phyloP scores from a whole-genome alignment of 371 early-diverging fungal species.

The Apophysomyces variabilis region DNA sequence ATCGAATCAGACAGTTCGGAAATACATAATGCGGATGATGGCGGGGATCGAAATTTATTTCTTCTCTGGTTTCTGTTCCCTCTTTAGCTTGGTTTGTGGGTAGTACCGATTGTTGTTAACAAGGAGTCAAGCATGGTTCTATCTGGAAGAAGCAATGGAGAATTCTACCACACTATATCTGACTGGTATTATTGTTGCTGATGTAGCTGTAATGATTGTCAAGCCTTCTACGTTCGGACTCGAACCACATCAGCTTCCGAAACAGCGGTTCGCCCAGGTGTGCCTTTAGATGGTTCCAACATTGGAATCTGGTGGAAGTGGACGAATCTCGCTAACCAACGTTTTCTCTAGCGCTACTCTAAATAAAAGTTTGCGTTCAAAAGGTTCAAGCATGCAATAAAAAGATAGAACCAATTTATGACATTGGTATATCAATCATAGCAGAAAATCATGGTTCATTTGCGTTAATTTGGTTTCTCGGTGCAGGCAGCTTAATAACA shows the following conservation, averaged over 20 bases:
- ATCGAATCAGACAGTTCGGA: background rate
- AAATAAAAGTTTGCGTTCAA: no score
- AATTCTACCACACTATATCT: conserved; percentile 41
- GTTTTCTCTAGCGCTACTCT: no score
- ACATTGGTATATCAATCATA: no score
- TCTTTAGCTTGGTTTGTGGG: conserved; percentile 42
- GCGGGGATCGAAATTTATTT: conserved; percentile 29
- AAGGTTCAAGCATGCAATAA: background rate
- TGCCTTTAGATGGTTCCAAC: conserved; percentile 40
- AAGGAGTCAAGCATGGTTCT: conserved; percentile 3
- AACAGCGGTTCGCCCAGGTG: conserved; percentile 43
- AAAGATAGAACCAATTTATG: no score
- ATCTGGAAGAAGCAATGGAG: conserved; percentile 52
- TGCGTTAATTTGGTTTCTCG: no score
- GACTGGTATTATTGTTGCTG: conserved; percentile 29
- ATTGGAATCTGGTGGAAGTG: conserved; percentile 32
- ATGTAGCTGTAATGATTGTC: conserved; percentile 37
- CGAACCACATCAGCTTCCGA: conserved; percentile 37
- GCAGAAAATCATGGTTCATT: no score
- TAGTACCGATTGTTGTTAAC: conserved; percentile 28
- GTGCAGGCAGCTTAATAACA: no score
- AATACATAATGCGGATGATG: background rate
- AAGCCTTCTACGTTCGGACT: conserved; percentile 44
- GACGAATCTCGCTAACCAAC: background rate
- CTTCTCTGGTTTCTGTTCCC: conserved; percentile 44